A percentile compares a stretch with the other conserved stretches of the same genome.
Conservation (phyloP, 2,329 filamentous ascomycete species). For the Xylariaceae sp. region DNA sequence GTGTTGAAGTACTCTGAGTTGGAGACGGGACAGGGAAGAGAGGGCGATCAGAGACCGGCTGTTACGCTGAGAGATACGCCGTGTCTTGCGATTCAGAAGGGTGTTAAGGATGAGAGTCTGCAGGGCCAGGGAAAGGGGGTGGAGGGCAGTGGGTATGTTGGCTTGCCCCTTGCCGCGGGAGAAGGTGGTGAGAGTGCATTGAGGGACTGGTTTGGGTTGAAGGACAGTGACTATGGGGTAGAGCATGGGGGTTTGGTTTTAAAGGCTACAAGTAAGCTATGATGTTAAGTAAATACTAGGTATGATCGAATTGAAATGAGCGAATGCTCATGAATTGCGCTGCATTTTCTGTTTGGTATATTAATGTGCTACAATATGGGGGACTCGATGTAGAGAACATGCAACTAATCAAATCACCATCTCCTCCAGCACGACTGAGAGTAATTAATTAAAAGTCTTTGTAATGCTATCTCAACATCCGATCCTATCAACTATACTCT, state of each 20-base stretch:
- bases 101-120: slow-evolving; percentile 36
- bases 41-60: slow-evolving; percentile 68
- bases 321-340: neutral
- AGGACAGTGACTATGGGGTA: slow-evolving; percentile 68
- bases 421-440: too few relatives aligned
- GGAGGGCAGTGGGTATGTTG: slow-evolving; percentile 65
- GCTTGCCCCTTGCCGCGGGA: slow-evolving; percentile 59
- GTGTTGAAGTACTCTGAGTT: slow-evolving; percentile 66
- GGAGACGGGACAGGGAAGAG: slow-evolving; percentile 35
- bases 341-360: neutral
- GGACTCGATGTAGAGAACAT: neutral
- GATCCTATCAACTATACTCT: too few relatives aligned
- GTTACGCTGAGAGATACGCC: slow-evolving; percentile 71
- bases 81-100: slow-evolving; percentile 57
- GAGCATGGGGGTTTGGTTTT: slow-evolving; percentile 59
- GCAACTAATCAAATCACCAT: too few relatives aligned
- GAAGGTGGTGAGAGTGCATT: slow-evolving; percentile 70
- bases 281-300: slow-evolving; percentile 3
- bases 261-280: slow-evolving; percentile 45
- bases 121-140: slow-evolving; percentile 65
- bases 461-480: too few relatives aligned
- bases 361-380: neutral
- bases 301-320: neutral
- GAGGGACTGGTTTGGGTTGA: slow-evolving; percentile 72
- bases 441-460: too few relatives aligned